phyloP scores from a whole-genome alignment of 2,329 filamentous ascomycete genomes.

The Alternaria arbusti region DNA sequence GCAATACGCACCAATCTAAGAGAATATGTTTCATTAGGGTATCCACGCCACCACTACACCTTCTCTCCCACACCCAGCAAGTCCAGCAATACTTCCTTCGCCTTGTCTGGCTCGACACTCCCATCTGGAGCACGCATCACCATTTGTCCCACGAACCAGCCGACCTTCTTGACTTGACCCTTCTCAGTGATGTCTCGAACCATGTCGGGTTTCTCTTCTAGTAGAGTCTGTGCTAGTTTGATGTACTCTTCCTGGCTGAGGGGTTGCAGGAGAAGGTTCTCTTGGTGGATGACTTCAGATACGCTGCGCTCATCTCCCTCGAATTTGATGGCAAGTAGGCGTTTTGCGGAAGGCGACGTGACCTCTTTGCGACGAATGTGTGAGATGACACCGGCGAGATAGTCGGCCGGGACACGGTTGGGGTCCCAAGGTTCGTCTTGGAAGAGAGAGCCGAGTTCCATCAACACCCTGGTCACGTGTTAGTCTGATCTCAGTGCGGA shows the following conservation, averaged over 20 bases:
- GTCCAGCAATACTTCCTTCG: conserved; percentile 60
- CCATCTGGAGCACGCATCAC: conserved; percentile 66
- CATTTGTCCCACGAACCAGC: conserved; percentile 74
- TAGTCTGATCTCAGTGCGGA: neutral
- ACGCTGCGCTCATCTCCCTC: conserved; percentile 58
- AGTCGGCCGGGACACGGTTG: conserved; percentile 45
- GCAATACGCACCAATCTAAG: neutral
- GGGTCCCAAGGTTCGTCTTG: conserved; percentile 52
- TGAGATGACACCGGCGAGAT: conserved; percentile 54
- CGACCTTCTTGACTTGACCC: conserved; percentile 68
- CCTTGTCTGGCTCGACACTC: conserved; percentile 66
- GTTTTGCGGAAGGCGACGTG: conserved; percentile 65
- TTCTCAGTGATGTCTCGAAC: conserved; percentile 65
- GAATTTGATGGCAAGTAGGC: conserved; percentile 63
- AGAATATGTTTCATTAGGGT: conserved; percentile 6
- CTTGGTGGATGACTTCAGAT: conserved; percentile 61
- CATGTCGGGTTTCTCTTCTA: conserved; percentile 63
- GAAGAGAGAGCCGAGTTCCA: conserved; percentile 59
- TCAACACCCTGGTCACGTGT: conserved; percentile 52
- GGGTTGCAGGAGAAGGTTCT: conserved; percentile 62
- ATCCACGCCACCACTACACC: neutral
- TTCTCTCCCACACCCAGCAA: conserved; percentile 46
- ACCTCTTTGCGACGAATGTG: conserved; percentile 53
- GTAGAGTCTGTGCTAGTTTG: conserved; percentile 59
- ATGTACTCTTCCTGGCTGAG: conserved; percentile 64